Evolutionary conservation across 306 rosid genomes (phyloP), one percentile per base, ranked within the genome.

Genomic region (Sesbania bispinosa): DNA sequence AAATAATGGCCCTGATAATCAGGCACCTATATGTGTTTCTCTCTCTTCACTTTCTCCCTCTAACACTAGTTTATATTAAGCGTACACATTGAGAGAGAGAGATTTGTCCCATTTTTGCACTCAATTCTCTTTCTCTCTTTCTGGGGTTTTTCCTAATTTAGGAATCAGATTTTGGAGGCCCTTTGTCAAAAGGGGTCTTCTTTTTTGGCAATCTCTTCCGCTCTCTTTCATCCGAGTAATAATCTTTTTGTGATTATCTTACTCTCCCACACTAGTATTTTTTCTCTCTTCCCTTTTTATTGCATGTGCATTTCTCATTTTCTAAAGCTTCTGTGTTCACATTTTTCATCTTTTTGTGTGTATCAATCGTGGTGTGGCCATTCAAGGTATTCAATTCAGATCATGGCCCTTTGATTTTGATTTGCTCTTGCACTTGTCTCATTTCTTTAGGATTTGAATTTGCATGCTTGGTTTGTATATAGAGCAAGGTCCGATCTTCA

Each of bases 131-230:
- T 29, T 15, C 68, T 62, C 59, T 47, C 20, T 60, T 14, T 60
- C 45, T 19, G 1, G 58, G 73, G 52, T 62, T 74, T 62, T 47
- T 53, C 74, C 64, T 35, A 21, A 74, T 41, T 80, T 86, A 45
- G 78, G 73, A 74, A 52, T 83, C 73, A 68, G 73, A 75, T 74
- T 74, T 62, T 51, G 18, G 54, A 4, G 71, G 57, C 79, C 79
- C 80, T 79, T 83, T 82, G 62, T 51, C 78, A 19, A 73, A 77
- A 42, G 54, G 87, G 85, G 69, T 75, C 84, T 67, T 62, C 79
- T 66, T 19, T 76, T 66, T 27, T 45, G 33, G 29, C 73, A 51
- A 19, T 50, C 70, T 64, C 43, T 69, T 46, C 55, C 24, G 5
- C 30, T 74, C 80, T 64, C 72, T 79, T 67, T 78, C 58, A 67